Conservation (phyloP, 2,329 filamentous ascomycete genomes). For the Neonectria magnoliae region DNA sequence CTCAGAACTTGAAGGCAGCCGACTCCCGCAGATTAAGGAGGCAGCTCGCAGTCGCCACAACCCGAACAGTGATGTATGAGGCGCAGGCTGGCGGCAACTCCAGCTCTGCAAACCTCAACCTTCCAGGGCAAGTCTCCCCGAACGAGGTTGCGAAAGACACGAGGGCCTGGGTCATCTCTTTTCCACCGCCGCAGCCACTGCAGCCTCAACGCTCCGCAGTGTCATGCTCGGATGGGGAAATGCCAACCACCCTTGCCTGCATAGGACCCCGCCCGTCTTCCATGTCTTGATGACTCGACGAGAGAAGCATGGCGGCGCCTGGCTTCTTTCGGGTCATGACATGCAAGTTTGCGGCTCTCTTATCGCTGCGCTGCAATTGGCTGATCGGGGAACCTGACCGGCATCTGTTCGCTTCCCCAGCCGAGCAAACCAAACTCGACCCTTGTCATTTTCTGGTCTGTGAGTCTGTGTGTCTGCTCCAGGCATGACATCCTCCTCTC, state of each 20-base stretch:
- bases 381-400: background rate
- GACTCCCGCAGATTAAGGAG: background rate
- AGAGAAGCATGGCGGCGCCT: constrained; percentile 5
- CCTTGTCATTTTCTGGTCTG: background rate
- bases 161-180: constrained; percentile 8
- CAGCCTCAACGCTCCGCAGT: constrained; percentile 1
- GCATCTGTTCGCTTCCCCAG: background rate
- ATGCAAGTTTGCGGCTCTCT: constrained; percentile 6
- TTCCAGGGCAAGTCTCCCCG: background rate
- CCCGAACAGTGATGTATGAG: background rate
- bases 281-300: background rate
- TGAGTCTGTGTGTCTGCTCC: background rate
- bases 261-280: background rate
- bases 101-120: background rate
- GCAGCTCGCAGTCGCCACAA: background rate
- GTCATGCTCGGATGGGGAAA: constrained; percentile 8
- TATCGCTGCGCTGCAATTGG: constrained; percentile 14
- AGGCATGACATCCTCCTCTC: constrained; percentile 4
- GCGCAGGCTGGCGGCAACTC: background rate
- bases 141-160: background rate
- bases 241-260: background rate
- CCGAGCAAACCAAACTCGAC: background rate
- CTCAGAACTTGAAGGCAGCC: background rate
- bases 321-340: constrained; percentile 9
- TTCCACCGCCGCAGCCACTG: background rate